These are phyloP conservation scores for Hirsutella thompsonii DNA, from an alignment of 2,329 filamentous ascomycete species.

Conservation along the genomic window DNA sequence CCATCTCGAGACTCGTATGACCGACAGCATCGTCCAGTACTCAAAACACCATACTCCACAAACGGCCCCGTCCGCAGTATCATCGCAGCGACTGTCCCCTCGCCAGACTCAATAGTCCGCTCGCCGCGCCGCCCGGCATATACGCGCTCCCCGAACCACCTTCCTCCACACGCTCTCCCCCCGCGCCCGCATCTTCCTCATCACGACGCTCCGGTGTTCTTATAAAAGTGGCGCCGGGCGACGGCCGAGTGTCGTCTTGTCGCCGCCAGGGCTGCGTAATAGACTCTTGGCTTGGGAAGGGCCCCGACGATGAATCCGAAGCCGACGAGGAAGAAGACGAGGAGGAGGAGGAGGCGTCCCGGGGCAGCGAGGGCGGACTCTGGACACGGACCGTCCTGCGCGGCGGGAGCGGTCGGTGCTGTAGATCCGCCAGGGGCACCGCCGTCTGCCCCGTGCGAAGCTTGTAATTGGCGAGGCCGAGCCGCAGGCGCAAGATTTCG, in stretches of 20 bases:
- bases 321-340: neutral
- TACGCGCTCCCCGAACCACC: conserved; percentile 5
- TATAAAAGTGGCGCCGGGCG: too few relatives aligned
- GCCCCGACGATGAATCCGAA: neutral
- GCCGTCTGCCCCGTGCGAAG: conserved; percentile 58
- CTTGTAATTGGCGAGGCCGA: conserved; percentile 63
- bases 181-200: neutral
- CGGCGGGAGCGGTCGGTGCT: conserved; percentile 21
- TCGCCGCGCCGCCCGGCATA: conserved; percentile 35
- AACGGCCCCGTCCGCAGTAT: too few relatives aligned
- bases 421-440: conserved; percentile 49
- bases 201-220: too few relatives aligned
- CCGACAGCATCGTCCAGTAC: too few relatives aligned
- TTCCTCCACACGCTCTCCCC: too few relatives aligned
- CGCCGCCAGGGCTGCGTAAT: too few relatives aligned
- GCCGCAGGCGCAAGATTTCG: conserved; percentile 53
- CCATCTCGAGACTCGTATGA: neutral
- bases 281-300: too few relatives aligned
- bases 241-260: too few relatives aligned
- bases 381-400: conserved; percentile 12
- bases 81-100: conserved; percentile 5
- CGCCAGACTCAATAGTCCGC: conserved; percentile 36
- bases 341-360: neutral
- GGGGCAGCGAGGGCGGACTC: conserved; percentile 6
- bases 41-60: too few relatives aligned